These are phyloP conservation scores for Lentinula boryana DNA, from an alignment of 768 basidiomycete genomes.

Conservation along the genomic window DNA sequence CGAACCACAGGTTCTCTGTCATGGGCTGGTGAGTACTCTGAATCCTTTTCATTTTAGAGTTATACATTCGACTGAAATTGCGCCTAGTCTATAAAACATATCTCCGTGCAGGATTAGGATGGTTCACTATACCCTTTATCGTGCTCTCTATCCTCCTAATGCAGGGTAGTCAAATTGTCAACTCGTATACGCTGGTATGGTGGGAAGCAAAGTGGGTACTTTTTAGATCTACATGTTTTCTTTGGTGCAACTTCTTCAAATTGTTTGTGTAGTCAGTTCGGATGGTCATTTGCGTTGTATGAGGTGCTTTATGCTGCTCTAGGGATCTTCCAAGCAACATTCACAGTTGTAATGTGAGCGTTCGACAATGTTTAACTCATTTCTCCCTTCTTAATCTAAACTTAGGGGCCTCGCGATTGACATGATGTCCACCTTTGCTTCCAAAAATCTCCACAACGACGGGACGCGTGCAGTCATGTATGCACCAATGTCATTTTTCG, in stretches of 20 bases:
- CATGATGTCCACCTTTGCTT: constrained; percentile 51
- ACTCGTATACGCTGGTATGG: constrained; percentile 65
- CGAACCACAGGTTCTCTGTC: constrained; percentile 62
- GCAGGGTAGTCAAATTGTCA: constrained; percentile 57
- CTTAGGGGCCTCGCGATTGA: constrained; percentile 48
- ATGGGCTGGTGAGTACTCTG: constrained; percentile 30
- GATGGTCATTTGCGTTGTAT: constrained; percentile 51
- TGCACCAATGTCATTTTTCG: constrained; percentile 77
- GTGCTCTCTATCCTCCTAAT: constrained; percentile 45
- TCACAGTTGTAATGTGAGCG: constrained; percentile 52
- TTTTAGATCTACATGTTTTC: background rate
- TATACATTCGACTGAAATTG: background rate
- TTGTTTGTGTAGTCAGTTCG: constrained; percentile 31
- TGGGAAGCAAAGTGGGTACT: constrained; percentile 55
- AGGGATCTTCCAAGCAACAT: constrained; percentile 47
- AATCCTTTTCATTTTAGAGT: background rate
- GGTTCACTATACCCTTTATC: constrained; percentile 44
- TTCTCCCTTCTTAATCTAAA: background rate
- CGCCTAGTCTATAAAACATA: constrained; percentile 57
- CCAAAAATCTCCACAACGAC: constrained; percentile 54
- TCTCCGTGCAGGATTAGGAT: constrained; percentile 47
- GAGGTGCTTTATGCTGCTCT: constrained; percentile 58
- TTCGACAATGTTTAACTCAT: background rate
- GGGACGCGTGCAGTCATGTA: constrained; percentile 54
- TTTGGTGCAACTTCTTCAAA: background rate